Evolutionary conservation across 1,284 basidiomycete species (phyloP), one percentile per base, ranked within the genome.

Genomic region (Cystobasidium pallidum): DNA sequence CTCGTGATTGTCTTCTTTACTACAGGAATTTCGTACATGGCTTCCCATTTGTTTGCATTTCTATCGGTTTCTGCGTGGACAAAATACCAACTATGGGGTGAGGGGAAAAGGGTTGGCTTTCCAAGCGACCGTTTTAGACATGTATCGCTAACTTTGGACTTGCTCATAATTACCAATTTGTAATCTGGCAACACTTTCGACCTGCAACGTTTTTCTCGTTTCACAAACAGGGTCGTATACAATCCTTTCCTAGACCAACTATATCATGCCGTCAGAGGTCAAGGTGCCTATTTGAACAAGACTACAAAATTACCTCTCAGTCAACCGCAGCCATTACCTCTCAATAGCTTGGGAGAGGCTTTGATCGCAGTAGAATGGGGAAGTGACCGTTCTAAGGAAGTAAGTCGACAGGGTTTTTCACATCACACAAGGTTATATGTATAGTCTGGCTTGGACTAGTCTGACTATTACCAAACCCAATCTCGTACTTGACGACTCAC

Each of bases 1-100:
- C n/a, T n/a, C n/a, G n/a, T n/a, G n/a, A n/a, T n/a, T n/a, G n/a
- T n/a, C n/a, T n/a, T n/a, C n/a, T n/a, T n/a, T n/a, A n/a, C n/a
- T n/a, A 45, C n/a, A 97, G 94, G 65, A 97, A 97, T 82, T 97
- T 97, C 78, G 87, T 97, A 34, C 89, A 94, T 76, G 90, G 89
- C 28, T 94, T 94, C 80, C 93, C 93, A 2, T 91, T 89, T 80
- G 90, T 88, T 24, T 92, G 91, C 81, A 91, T 95, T 78, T 95
- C 92, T 21, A 87, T 99, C 71, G 95, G 94, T 1, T 84, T 98
- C 76, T 90, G 95, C 74, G 88, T 91, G 81, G 84, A 89, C 75
- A 88, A 88, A 75, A 84, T 85, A 15, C 91, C 95, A 3, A 86
- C 92, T 6, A 84, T 98, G 24, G 95, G 82, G 58, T 81, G 70